phyloP scores from a whole-genome alignment of 2,329 filamentous ascomycete genomes.

The Ophiosphaerella herpotricha region DNA sequence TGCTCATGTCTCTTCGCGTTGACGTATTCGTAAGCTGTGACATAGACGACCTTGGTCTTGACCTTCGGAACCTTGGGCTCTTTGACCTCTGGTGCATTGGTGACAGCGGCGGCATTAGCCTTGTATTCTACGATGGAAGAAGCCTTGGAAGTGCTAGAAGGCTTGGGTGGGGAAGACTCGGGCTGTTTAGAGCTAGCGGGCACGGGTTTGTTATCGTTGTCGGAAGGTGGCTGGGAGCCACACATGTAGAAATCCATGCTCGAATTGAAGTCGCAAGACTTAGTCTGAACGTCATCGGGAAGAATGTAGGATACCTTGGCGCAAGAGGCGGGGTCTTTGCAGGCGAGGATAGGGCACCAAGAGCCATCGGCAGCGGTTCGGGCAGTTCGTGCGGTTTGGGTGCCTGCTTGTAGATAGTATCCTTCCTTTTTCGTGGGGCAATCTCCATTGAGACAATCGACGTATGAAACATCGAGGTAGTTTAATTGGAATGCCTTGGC shows the following conservation, averaged over 20 bases:
- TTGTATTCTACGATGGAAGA: slow-evolving; percentile 17
- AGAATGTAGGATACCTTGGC: slow-evolving; percentile 38
- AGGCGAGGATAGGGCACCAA: slow-evolving; percentile 40
- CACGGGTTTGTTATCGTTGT: slow-evolving; percentile 11
- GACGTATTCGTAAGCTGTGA: slow-evolving; percentile 37
- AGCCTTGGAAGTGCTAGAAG: slow-evolving; percentile 10
- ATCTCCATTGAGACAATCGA: slow-evolving; percentile 36
- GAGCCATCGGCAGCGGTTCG: slow-evolving; percentile 27
- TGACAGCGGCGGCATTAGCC: slow-evolving; percentile 29
- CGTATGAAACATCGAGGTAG: slow-evolving; percentile 47
- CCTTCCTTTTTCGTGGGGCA: slow-evolving; percentile 43
- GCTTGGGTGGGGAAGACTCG: slow-evolving; percentile 7
- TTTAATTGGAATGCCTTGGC: slow-evolving; percentile 22
- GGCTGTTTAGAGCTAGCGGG: slow-evolving; percentile 11
- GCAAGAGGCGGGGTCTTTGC: slow-evolving; percentile 25
- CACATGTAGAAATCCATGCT: slow-evolving; percentile 44
- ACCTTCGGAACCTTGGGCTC: slow-evolving; percentile 11
- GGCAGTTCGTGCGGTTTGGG: slow-evolving; percentile 14
- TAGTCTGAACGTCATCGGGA: slow-evolving; percentile 39
- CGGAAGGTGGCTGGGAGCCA: slow-evolving; percentile 32
- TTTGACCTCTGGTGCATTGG: slow-evolving; percentile 19
- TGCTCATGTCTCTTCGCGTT: slow-evolving; percentile 44
- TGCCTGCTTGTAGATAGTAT: slow-evolving; percentile 37
- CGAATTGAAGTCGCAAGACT: slow-evolving; percentile 32
- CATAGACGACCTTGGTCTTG: slow-evolving; percentile 40